Percentiles rank a stretch among this genome's conserved stretches.
Evolutionary conservation across 2,329 filamentous ascomycete species (phyloP).

Genomic region (Sphaerulina populicola): DNA sequence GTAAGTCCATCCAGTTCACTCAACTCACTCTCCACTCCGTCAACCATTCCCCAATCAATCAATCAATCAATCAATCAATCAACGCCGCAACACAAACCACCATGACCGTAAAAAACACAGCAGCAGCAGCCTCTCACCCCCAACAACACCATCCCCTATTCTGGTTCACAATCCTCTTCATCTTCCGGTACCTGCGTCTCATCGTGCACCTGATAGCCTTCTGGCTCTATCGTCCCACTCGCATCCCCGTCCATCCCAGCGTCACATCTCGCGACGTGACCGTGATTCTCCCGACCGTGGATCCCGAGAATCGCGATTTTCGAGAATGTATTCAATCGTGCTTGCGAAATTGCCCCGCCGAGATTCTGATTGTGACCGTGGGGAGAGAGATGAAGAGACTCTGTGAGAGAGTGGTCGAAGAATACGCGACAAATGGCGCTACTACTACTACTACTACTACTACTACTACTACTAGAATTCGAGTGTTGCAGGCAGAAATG

Average conservation of each 20-base stretch:
- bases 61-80: too few relatives aligned
- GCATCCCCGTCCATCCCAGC: neutral
- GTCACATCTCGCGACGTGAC: conserved; percentile 2
- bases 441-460: too few relatives aligned
- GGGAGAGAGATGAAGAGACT: neutral
- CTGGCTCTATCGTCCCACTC: conserved; percentile 6
- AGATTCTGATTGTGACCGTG: conserved; percentile 11
- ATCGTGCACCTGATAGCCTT: conserved; percentile 9
- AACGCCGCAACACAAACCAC: too few relatives aligned
- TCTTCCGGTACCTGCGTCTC: conserved; percentile 9
- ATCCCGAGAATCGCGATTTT: conserved; percentile 9
- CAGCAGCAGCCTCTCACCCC: too few relatives aligned
- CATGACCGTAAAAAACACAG: too few relatives aligned
- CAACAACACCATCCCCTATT: neutral
- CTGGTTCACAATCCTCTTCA: conserved; percentile 7
- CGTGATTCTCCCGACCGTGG: conserved; percentile 11
- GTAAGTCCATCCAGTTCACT: too few relatives aligned
- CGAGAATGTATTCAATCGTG: conserved; percentile 6
- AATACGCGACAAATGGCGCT: neutral
- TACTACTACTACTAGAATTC: neutral
- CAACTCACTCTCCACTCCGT: too few relatives aligned
- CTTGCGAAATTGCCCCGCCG: neutral
- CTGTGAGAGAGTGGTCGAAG: neutral
- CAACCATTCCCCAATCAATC: too few relatives aligned
- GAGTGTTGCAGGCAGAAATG: neutral